Percentiles rank a stretch among this genome's conserved stretches.
Evolutionary conservation across 2,329 filamentous ascomycete species (phyloP).

Genomic region (Dothidotthia symphoricarpi): DNA sequence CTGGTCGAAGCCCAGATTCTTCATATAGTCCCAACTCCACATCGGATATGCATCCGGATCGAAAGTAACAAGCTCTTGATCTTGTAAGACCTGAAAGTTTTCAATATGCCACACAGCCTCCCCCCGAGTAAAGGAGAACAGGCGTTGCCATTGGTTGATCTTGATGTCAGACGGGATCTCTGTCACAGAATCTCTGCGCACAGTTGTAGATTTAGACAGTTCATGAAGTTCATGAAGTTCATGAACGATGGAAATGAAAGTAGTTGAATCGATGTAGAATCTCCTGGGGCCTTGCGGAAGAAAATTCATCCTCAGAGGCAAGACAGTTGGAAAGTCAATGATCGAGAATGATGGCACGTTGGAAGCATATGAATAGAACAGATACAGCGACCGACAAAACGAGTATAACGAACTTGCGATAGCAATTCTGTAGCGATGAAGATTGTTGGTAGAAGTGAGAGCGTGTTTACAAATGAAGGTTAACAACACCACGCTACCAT

Average conservation of each 20-base stretch:
- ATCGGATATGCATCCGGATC: too few species aligned
- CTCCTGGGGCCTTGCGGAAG: not conserved
- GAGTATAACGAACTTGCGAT: too few species aligned
- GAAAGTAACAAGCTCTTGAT: too few species aligned
- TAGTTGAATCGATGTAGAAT: constrained; percentile 6
- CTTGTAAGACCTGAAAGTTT: not conserved
- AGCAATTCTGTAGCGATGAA: too few species aligned
- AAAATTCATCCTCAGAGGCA: not conserved
- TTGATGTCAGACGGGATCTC: not conserved
- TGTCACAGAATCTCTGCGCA: not conserved
- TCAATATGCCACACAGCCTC: not conserved
- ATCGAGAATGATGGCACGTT: too few species aligned
- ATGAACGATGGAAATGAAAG: constrained; percentile 4
- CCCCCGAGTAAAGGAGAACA: constrained; percentile 3
- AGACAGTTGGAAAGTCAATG: too few species aligned
- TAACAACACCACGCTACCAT: too few species aligned
- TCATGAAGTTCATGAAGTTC: constrained; percentile 4
- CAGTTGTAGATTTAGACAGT: not conserved
- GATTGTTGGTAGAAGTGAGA: too few species aligned
- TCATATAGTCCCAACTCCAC: constrained; percentile 5
- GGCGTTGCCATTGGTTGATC: constrained; percentile 1
- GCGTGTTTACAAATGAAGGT: too few species aligned
- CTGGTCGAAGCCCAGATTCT: constrained; percentile 3
- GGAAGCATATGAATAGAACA: too few species aligned
- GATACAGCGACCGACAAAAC: too few species aligned